Base-by-base conservation (phyloP, 805 yeast species). In the Starmerella scarabaei region DNA sequence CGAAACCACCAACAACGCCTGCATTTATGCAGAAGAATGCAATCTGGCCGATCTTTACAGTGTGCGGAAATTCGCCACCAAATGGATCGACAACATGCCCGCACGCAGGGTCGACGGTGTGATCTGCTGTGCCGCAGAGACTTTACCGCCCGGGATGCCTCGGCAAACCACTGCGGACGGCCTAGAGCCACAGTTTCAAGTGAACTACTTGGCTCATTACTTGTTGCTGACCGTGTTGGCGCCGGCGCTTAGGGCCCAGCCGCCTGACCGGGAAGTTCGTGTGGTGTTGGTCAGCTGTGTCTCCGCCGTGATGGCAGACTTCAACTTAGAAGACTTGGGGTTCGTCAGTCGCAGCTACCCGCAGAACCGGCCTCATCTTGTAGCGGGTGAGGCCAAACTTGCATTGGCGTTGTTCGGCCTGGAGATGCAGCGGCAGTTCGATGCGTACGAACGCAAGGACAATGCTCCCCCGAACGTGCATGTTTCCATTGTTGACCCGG, bases 191-290 rank as follows among this genome's bases (percentile, higher is more conserved):
- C 97, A 91, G 56, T 70, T 80, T 44, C 94, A 84, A 2, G 68
- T 79, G 27, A 91, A 88, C 60, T 91, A 80, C 55, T 69, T 77
- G 28, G 80, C 80, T 6, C 86, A 84, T 52, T 82, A 63, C 59
- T 96, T 86, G 59, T 64, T 91, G 20, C 65, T 91, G 41, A 80
- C 82, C 2, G 62, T 91, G 21, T 57, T 91, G 38, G 72, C 76
- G n/a, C 97, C 97, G 0, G 72, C 91, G 8, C 65, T 91, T 39
- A 75, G 80, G 48, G 77, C 76, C 2, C 99, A 91, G 62, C 93
- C 96, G 2, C 83, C 94, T 0, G 97, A 86, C 59, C 69, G 99
- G 49, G 97, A 86, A 54, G 94, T 91, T 2, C 66, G 96, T 33
- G 72, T 91, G 4, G 57, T 91, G 3, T 49, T 84, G n/a, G 71